Percentiles rank a stretch among this genome's conserved stretches.
Evolutionary conservation across 202 grass and related monocot genomes (phyloP).

Genomic region (Hordeum pubiflorum): DNA sequence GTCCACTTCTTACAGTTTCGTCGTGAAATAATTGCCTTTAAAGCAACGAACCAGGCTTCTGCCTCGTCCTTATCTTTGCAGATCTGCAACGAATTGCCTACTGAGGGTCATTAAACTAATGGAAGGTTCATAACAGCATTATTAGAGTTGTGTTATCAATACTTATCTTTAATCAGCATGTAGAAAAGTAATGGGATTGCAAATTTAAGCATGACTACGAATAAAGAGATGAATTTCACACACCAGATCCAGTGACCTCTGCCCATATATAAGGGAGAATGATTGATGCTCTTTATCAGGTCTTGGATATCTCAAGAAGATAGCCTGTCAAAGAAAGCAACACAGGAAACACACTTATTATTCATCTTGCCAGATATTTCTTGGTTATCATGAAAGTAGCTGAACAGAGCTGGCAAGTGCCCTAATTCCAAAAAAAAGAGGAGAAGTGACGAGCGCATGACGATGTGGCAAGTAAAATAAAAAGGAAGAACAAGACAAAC

Average conservation of each 20-base stretch:
- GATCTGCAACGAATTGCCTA: conserved; percentile 40
- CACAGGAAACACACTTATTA: conserved; percentile 2
- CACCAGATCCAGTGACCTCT: conserved; percentile 75
- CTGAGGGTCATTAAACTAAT: background rate
- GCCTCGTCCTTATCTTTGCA: conserved; percentile 87
- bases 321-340: conserved; percentile 41
- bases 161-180: background rate
- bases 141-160: background rate
- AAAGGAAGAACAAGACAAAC: background rate
- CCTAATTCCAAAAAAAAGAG: background rate
- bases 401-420: background rate
- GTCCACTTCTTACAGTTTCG: conserved; percentile 35
- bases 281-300: conserved; percentile 80
- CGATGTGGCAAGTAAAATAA: background rate
- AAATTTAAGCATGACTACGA: background rate
- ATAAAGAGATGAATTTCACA: conserved; percentile 9
- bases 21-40: conserved; percentile 59
- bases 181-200: conserved; percentile 4
- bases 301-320: conserved; percentile 57
- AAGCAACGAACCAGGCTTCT: conserved; percentile 70
- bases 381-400: background rate
- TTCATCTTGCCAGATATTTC: background rate
- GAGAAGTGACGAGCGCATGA: background rate
- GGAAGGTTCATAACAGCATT: background rate
- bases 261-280: conserved; percentile 69